These are phyloP conservation scores for Jatropha multifida DNA, from an alignment of 441 rosid species.

Conservation along the genomic window DNA sequence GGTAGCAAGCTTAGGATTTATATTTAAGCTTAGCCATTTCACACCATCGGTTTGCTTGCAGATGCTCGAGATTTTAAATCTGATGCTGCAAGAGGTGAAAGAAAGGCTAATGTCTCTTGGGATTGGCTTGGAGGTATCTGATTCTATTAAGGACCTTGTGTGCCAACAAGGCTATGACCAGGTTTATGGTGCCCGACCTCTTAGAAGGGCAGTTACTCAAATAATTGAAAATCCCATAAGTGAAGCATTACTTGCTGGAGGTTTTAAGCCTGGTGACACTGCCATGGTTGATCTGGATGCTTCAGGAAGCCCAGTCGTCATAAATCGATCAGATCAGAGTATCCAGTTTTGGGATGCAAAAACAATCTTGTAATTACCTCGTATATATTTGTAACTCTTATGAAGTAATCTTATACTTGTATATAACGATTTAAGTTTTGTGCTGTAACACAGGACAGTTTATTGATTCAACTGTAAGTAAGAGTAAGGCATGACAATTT, in stretches of 20 bases:
- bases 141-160: constrained; percentile 68
- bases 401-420: constrained; percentile 19
- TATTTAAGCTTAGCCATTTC: neutral
- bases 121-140: constrained; percentile 79
- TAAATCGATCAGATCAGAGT: constrained; percentile 40
- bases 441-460: constrained; percentile 12
- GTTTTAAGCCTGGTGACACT: constrained; percentile 75
- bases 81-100: constrained; percentile 90
- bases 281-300: constrained; percentile 71
- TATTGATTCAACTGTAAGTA: constrained; percentile 30
- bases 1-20: neutral
- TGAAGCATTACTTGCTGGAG: constrained; percentile 78
- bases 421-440: constrained; percentile 16
- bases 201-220: constrained; percentile 78
- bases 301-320: constrained; percentile 68
- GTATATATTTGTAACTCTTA: neutral
- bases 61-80: constrained; percentile 77
- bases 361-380: constrained; percentile 30
- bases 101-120: constrained; percentile 74
- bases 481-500: neutral
- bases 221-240: constrained; percentile 82
- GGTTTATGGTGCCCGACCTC: constrained; percentile 81
- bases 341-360: constrained; percentile 57
- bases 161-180: constrained; percentile 82
- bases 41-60: constrained; percentile 28